Evolutionary conservation across 805 yeast species (phyloP), one percentile per base, ranked within the genome.

Genomic region (Kluyveromyces nonfermentans): DNA sequence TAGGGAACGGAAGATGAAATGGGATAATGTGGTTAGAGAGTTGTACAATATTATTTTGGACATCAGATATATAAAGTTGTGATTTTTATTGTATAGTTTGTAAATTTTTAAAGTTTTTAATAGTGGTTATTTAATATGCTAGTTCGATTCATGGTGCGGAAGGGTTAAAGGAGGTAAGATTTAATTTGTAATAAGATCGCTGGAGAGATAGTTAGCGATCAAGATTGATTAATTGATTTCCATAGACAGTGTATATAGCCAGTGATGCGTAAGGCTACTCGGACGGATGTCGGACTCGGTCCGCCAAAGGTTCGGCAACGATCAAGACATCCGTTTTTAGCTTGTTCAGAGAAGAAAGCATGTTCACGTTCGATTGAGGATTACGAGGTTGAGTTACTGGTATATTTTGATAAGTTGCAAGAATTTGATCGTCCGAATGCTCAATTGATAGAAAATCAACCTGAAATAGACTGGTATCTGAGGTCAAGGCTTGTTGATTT

Each of bases 401-500:
- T 47, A 6, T 38, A 28, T 19, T 38, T 38, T 18, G 53, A 70
- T 22, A 79, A 75, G 50, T 31, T 33, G 14, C 45, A 39, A 17
- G 33, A 36, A 7, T 17, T 35, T 7, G 34, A 43, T 34, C 10
- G 25, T 10, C 32, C 53, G 48, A 64, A 73, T 61, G 59, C 78
- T 49, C 52, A 74, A 59, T 75, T 85, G 75, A 82, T 87, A 50
- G 87, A 80, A 49, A 74, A 80, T 45, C 97, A 89, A 63, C 96
- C 96, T 2, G 94, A 87, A 59, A 72, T 89, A 40, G 77, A 79
- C 41, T 80, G 89, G 79, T 71, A 71, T 44, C 83, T 87, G 77
- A 74, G 97, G 53, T 80, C 85, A 12, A 82, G 77, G 54, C 69
- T 88, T 41, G 72, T 89, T 35, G 94, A 87, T 55, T 86, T 87